These are phyloP conservation scores for Rhododendron griersonianum DNA, from an alignment of 148 eudicot species.

Conservation along the genomic window DNA sequence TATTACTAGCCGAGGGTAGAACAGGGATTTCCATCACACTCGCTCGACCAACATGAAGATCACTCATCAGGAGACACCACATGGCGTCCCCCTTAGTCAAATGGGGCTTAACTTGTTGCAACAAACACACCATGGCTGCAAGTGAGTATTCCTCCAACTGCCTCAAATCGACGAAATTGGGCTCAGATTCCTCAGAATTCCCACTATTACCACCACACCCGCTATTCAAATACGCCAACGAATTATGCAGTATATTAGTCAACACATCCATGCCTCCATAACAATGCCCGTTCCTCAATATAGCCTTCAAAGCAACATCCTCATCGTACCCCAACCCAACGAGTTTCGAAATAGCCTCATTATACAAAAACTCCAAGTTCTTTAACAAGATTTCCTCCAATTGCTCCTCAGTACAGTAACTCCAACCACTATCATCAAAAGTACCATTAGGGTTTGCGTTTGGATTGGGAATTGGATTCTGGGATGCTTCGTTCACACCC, in stretches of 20 bases:
- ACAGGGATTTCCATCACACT: slow-evolving; percentile 81
- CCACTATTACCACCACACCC: slow-evolving; percentile 37
- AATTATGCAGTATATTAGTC: slow-evolving; percentile 74
- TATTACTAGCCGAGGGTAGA: slow-evolving; percentile 38
- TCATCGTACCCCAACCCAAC: slow-evolving; percentile 77
- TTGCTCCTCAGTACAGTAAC: slow-evolving; percentile 95
- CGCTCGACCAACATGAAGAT: slow-evolving; percentile 90
- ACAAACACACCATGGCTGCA: slow-evolving; percentile 80
- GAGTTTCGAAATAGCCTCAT: slow-evolving; percentile 71
- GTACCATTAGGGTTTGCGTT: slow-evolving; percentile 23
- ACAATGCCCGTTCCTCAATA: slow-evolving; percentile 80
- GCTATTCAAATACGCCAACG: slow-evolving; percentile 63
- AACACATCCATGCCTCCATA: slow-evolving; percentile 93
- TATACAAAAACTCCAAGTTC: slow-evolving; percentile 76
- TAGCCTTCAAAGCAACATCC: slow-evolving; percentile 67
- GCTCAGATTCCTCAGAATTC: slow-evolving; percentile 44
- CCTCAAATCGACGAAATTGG: slow-evolving; percentile 64
- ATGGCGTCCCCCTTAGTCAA: slow-evolving; percentile 90
- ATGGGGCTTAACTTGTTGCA: slow-evolving; percentile 82
- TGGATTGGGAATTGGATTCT: slow-evolving; percentile 29
- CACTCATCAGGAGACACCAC: slow-evolving; percentile 99
- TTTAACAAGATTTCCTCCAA: slow-evolving; percentile 76
- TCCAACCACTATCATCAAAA: slow-evolving; percentile 82
- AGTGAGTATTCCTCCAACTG: slow-evolving; percentile 90
- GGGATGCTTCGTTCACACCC: slow-evolving; percentile 36